Conservation (phyloP, 164 flowering plant species). For the Magnolia officinalis region DNA sequence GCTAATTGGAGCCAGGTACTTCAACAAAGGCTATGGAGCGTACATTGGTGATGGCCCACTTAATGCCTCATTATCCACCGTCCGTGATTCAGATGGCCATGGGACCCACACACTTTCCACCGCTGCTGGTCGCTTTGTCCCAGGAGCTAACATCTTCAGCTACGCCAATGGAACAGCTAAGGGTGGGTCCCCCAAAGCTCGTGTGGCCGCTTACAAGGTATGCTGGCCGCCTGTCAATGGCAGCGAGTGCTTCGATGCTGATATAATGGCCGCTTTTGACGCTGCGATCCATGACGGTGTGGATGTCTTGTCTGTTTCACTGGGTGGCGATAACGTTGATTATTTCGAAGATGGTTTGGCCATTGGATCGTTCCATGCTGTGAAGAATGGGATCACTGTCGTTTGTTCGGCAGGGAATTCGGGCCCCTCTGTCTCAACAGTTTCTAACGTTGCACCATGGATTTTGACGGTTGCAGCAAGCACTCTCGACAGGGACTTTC, state of each 20-base stretch:
- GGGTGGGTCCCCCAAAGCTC: constrained; percentile 64
- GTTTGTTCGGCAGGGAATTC: constrained; percentile 60
- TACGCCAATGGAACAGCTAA: constrained; percentile 59
- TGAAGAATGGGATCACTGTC: constrained; percentile 46
- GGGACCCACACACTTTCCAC: constrained; percentile 82
- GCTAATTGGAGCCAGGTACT: constrained; percentile 51
- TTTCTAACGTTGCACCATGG: constrained; percentile 64
- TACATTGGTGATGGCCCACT: neutral
- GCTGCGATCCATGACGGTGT: constrained; percentile 57
- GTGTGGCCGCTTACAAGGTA: constrained; percentile 56
- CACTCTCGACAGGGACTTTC: constrained; percentile 53
- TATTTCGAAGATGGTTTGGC: constrained; percentile 40
- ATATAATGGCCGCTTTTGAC: constrained; percentile 52
- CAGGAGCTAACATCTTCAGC: constrained; percentile 47
- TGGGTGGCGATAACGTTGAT: constrained; percentile 33
- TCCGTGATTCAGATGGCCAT: constrained; percentile 60
- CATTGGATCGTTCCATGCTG: constrained; percentile 71
- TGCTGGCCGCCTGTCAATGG: constrained; percentile 31
- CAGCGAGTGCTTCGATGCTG: constrained; percentile 37
- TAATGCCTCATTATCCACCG: constrained; percentile 18
- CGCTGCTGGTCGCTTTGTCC: constrained; percentile 62
- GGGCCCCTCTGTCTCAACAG: constrained; percentile 40
- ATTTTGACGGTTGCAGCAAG: constrained; percentile 65
- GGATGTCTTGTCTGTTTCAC: constrained; percentile 42
- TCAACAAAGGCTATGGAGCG: constrained; percentile 11